A percentile compares a stretch with the other conserved stretches of the same genome.
phyloP scores from a whole-genome alignment of 2,329 filamentous ascomycete genomes.

The Colletotrichum shisoi region DNA sequence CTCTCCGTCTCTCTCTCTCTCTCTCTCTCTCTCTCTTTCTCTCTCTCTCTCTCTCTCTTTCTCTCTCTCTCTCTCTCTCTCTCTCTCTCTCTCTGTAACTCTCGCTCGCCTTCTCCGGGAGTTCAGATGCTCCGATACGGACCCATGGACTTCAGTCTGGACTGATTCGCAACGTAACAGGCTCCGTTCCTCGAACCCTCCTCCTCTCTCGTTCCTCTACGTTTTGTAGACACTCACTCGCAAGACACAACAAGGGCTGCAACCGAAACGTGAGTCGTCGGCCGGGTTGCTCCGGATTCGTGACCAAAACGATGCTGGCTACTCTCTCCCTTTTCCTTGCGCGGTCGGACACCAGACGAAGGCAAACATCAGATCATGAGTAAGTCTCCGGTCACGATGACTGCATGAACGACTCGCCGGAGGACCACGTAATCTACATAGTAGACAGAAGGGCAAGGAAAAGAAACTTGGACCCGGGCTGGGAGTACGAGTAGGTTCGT shows the following conservation, averaged over 20 bases:
- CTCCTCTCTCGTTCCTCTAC: conserved; percentile 2
- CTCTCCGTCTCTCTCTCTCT: background rate
- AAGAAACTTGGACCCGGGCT: background rate
- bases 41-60: too few species aligned
- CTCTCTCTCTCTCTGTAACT: too few species aligned
- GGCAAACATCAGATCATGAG: background rate
- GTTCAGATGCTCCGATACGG: conserved; percentile 24
- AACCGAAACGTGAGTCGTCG: background rate
- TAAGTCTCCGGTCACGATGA: background rate
- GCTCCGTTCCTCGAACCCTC: background rate
- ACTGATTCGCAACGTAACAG: background rate
- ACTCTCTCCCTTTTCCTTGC: background rate
- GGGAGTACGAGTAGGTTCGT: background rate
- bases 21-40: too few species aligned
- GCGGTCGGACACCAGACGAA: background rate
- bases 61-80: too few species aligned
- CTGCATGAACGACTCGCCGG: background rate
- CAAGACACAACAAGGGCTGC: conserved; percentile 10
- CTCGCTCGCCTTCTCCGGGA: background rate
- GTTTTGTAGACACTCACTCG: conserved; percentile 13
- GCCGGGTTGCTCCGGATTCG: conserved; percentile 1
- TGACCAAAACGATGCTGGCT: background rate
- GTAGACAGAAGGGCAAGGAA: background rate
- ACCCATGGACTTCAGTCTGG: background rate
- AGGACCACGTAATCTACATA: background rate